Percentiles rank a stretch among this genome's conserved stretches.
Evolutionary conservation across 805 yeast genomes (phyloP).

Genomic region (Spathaspora hagerdaliae): DNA sequence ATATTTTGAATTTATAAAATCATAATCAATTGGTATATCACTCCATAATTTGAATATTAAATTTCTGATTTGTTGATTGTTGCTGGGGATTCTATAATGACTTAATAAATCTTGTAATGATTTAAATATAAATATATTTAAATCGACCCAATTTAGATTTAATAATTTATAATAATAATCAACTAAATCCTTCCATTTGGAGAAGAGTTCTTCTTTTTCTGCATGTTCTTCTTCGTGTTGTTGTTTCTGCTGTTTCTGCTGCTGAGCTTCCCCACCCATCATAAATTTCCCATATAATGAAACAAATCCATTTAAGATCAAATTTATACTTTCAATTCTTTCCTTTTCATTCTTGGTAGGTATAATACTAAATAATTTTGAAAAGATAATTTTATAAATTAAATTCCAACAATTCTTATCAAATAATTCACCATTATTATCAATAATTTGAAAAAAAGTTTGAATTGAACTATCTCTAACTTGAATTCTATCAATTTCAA

Average conservation of each 20-base stretch:
- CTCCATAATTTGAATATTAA: slow-evolving; percentile 51
- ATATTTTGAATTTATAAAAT: slow-evolving; percentile 43
- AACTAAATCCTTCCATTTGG: slow-evolving; percentile 57
- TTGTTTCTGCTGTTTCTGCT: too few relatives aligned
- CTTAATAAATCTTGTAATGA: slow-evolving; percentile 46
- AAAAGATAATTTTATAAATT: slow-evolving; percentile 62
- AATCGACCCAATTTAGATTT: slow-evolving; percentile 42
- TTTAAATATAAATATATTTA: slow-evolving; percentile 54
- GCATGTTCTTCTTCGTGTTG: background rate
- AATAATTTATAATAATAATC: slow-evolving; percentile 41
- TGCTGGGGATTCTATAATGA: slow-evolving; percentile 17
- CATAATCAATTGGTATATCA: slow-evolving; percentile 34
- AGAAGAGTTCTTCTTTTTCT: slow-evolving; percentile 6
- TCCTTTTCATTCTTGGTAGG: slow-evolving; percentile 26
- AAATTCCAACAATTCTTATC: slow-evolving; percentile 56
- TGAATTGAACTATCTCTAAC: slow-evolving; percentile 89
- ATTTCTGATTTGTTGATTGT: slow-evolving; percentile 19
- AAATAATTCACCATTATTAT: slow-evolving; percentile 52
- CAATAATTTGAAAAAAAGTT: slow-evolving; percentile 79
- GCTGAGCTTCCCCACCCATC: slow-evolving; percentile 18
- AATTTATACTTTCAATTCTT: slow-evolving; percentile 58
- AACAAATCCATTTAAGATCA: slow-evolving; percentile 64
- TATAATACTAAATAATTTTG: slow-evolving; percentile 39
- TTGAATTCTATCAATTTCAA: slow-evolving; percentile 53
- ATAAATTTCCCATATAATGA: slow-evolving; percentile 56